Evolutionary conservation across 2,329 filamentous ascomycete genomes (phyloP).

Genomic region (Ustulina deusta): DNA sequence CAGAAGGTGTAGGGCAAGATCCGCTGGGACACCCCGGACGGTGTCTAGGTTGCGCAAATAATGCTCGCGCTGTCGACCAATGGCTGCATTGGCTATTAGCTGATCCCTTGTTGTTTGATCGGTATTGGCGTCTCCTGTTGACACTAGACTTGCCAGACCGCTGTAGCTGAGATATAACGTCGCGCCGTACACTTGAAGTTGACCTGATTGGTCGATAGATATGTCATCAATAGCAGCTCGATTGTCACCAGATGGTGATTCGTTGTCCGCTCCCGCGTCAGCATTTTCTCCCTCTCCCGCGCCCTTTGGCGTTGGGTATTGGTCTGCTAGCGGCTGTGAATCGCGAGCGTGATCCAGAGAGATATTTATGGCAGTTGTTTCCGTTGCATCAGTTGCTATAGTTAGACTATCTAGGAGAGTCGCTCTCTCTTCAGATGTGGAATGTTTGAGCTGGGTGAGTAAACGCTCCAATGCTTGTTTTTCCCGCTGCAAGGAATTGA

Average conservation of each 20-base stretch:
- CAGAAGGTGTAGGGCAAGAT: neutral
- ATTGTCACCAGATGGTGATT: neutral
- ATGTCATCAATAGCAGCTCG: neutral
- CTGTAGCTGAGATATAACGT: neutral
- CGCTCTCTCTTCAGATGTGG: neutral
- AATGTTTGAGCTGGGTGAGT: neutral
- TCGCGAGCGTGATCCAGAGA: neutral
- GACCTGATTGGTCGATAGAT: neutral
- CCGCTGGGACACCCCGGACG: neutral
- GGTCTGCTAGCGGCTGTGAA: neutral
- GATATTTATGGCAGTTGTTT: neutral
- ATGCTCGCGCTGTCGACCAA: neutral
- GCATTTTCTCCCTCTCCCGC: neutral
- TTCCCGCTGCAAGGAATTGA: neutral
- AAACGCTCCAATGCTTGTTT: neutral
- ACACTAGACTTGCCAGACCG: neutral
- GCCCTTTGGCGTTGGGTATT: neutral
- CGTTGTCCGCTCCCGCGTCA: neutral
- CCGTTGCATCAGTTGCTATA: neutral
- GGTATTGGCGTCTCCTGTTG: neutral
- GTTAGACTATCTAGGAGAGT: neutral
- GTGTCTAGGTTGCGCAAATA: neutral
- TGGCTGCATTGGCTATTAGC: neutral
- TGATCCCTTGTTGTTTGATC: neutral
- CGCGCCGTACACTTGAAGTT: neutral